phyloP scores from a whole-genome alignment of 2,329 filamentous ascomycete species.

The Sporothrix brasiliensis region DNA sequence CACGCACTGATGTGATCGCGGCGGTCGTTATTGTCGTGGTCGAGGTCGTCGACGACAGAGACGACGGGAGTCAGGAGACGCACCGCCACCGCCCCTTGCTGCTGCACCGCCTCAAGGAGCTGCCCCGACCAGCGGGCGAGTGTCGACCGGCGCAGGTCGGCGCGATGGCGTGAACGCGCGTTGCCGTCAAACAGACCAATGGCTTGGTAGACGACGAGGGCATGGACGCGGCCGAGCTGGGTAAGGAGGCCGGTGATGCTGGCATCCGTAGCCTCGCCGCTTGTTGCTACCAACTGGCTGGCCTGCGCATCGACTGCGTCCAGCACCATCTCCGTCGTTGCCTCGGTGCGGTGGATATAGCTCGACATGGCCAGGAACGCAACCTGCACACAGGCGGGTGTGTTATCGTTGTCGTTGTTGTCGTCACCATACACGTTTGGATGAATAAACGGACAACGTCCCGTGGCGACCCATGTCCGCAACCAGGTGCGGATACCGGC shows the following conservation, averaged over 20 bases:
- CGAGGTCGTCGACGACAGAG: no score
- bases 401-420: neutral
- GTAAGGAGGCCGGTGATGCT: conserved; percentile 29
- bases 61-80: no score
- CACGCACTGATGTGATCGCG: neutral
- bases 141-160: conserved; percentile 42
- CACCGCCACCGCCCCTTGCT: neutral
- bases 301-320: conserved; percentile 36
- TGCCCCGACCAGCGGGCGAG: conserved; percentile 18
- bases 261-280: neutral
- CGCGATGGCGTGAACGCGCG: conserved; percentile 46
- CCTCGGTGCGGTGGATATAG: conserved; percentile 36
- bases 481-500: conserved; percentile 39
- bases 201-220: conserved; percentile 54
- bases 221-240: conserved; percentile 51
- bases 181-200: conserved; percentile 57
- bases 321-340: conserved; percentile 33
- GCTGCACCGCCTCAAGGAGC: neutral
- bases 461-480: conserved; percentile 39
- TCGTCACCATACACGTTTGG: conserved; percentile 37
- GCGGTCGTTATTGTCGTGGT: no score
- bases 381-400: conserved; percentile 40
- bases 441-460: conserved; percentile 43
- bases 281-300: neutral
- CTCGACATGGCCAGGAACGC: conserved; percentile 40